phyloP scores from a whole-genome alignment of 2,329 filamentous ascomycete genomes.

The Arthrobotrys sinensis region DNA sequence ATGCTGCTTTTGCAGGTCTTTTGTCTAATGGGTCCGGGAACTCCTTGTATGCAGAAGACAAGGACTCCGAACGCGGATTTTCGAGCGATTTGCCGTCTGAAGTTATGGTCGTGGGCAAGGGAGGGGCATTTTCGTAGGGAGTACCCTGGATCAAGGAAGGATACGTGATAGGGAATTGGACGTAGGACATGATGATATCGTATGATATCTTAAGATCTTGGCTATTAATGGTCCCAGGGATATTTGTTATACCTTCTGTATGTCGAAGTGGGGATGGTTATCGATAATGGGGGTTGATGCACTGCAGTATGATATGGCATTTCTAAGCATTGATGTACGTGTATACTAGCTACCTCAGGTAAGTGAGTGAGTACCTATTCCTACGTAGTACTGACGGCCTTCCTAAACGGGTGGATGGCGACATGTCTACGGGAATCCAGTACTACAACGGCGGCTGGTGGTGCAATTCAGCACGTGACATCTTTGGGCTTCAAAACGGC shows the following conservation, averaged over 20 bases:
- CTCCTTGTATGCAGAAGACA: slow-evolving; percentile 78
- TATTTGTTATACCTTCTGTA: too few species aligned
- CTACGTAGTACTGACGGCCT: neutral
- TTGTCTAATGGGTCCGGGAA: slow-evolving; percentile 80
- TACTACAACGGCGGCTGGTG: neutral
- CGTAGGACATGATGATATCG: slow-evolving; percentile 24
- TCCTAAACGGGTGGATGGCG: neutral
- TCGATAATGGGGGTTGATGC: too few species aligned
- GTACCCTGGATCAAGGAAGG: slow-evolving; percentile 71
- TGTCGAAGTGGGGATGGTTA: too few species aligned
- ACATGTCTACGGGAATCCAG: neutral
- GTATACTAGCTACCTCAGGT: too few species aligned
- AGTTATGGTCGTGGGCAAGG: slow-evolving; percentile 70
- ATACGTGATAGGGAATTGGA: slow-evolving; percentile 66
- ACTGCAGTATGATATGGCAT: too few species aligned
- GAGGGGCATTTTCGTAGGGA: slow-evolving; percentile 73
- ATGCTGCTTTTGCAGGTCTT: slow-evolving; percentile 76
- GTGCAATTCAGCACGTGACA: slow-evolving; percentile 8
- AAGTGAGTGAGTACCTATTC: too few species aligned
- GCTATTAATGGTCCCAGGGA: too few species aligned
- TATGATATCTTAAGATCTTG: too few species aligned
- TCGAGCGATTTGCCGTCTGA: slow-evolving; percentile 83
- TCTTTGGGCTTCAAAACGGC: slow-evolving; percentile 3
- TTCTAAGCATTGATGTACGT: too few species aligned
- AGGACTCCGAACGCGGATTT: slow-evolving; percentile 75